A percentile compares a stretch with the other conserved stretches of the same genome.
phyloP scores from a whole-genome alignment of 2,329 filamentous ascomycete genomes.

The Rhynchosporium graminicola region DNA sequence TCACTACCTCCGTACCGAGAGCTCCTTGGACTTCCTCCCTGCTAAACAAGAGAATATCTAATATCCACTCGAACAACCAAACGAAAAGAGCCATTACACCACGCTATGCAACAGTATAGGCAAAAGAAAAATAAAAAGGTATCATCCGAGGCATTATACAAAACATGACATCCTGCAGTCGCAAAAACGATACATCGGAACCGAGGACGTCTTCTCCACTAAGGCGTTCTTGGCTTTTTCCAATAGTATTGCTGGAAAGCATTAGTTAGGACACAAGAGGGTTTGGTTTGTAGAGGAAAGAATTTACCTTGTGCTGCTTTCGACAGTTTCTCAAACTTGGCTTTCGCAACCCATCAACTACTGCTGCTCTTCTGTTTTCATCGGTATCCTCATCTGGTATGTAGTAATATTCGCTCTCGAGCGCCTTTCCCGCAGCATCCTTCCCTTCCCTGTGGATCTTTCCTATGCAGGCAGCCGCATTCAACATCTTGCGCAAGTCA shows the following conservation, averaged over 20 bases:
- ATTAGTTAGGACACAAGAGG: conserved; percentile 22
- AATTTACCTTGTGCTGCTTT: conserved; percentile 92
- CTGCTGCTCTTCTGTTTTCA: conserved; percentile 73
- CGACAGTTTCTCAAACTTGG: conserved; percentile 86
- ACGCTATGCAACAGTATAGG: conserved; percentile 37
- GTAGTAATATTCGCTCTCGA: conserved; percentile 98
- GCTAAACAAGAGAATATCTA: background rate
- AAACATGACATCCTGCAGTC: conserved; percentile 7
- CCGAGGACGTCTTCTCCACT: conserved; percentile 19
- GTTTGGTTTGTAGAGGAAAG: background rate
- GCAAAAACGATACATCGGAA: conserved; percentile 12
- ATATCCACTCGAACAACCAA: conserved; percentile 16
- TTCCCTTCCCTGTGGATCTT: conserved; percentile 90
- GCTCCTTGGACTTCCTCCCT: background rate
- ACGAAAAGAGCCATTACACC: conserved; percentile 28
- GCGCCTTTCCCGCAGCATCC: conserved; percentile 87
- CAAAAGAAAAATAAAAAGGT: conserved; percentile 22
- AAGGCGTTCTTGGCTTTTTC: conserved; percentile 64
- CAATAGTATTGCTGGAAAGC: conserved; percentile 65
- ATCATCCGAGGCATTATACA: conserved; percentile 24
- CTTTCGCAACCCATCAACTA: conserved; percentile 83
- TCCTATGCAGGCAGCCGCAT: conserved; percentile 76
- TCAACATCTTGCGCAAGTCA: conserved; percentile 70
- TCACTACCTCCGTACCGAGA: background rate
- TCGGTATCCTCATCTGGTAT: conserved; percentile 84